Conservation (phyloP, 1,284 basidiomycete species). For the Afroboletus lepidellus region DNA sequence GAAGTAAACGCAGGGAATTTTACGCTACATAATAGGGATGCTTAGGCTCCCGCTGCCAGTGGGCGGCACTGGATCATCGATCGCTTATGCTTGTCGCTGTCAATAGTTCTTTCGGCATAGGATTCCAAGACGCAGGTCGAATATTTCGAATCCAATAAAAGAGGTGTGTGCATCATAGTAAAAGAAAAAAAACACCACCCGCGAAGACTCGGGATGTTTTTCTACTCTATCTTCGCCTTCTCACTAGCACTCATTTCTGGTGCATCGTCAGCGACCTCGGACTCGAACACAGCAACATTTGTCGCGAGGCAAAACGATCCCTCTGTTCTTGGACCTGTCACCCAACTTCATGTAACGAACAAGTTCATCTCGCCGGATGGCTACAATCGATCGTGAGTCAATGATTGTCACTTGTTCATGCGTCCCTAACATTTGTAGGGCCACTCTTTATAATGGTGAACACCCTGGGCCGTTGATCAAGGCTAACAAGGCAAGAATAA, state of each 20-base stretch:
- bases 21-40: no score
- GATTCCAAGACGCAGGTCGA: no score
- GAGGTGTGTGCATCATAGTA: no score
- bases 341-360: not conserved
- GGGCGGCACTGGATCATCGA: no score
- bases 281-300: not conserved
- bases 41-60: no score
- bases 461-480: slow-evolving; percentile 27
- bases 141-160: no score
- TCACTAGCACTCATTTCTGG: not conserved
- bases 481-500: slow-evolving; percentile 11
- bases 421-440: slow-evolving; percentile 10
- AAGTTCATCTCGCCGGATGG: slow-evolving; percentile 5
- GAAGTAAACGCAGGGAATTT: no score
- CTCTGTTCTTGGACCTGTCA: not conserved
- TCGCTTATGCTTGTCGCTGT: no score
- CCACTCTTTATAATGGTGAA: slow-evolving; percentile 23
- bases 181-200: not conserved
- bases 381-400: slow-evolving; percentile 31
- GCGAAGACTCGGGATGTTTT: not conserved
- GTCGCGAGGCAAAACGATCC: not conserved
- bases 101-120: no score
- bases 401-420: not conserved
- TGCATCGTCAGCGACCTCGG: not conserved
- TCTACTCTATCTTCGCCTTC: not conserved